A percentile compares a stretch with the other conserved stretches of the same genome.
These are phyloP conservation scores for Diddensiella santjacobensis DNA, from an alignment of 805 yeast genomes.

Conservation along the genomic window DNA sequence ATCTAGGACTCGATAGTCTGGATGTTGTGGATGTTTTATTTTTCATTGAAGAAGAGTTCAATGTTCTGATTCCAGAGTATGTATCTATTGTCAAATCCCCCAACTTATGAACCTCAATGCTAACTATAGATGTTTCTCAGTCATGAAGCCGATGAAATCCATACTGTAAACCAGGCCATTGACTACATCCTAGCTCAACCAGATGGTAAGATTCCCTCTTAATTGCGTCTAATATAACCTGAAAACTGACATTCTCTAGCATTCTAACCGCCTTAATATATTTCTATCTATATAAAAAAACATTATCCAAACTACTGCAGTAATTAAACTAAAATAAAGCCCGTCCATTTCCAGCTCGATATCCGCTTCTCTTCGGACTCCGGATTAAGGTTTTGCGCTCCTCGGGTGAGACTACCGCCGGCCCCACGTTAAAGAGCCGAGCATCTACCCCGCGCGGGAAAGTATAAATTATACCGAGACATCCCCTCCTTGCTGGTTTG, in stretches of 20 bases:
- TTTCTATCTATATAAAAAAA: no score
- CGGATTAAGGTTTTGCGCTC: no score
- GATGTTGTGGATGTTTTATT: slow-evolving; percentile 95
- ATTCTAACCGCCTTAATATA: no score
- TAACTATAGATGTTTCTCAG: slow-evolving; percentile 20
- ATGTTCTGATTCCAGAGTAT: slow-evolving; percentile 51
- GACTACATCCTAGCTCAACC: slow-evolving; percentile 68
- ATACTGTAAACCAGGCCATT: slow-evolving; percentile 89
- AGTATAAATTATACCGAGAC: no score
- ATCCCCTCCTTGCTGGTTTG: no score
- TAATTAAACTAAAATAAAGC: no score
- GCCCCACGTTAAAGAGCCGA: no score
- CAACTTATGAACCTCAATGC: neutral
- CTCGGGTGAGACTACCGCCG: no score
- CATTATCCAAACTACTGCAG: no score
- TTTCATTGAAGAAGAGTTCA: slow-evolving; percentile 89
- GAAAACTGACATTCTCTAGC: neutral
- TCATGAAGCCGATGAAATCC: slow-evolving; percentile 88
- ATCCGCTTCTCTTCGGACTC: no score
- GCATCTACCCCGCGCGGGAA: no score
- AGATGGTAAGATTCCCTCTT: slow-evolving; percentile 34
- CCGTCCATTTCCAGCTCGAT: no score
- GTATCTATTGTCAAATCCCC: slow-evolving; percentile 7
- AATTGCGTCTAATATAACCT: neutral
- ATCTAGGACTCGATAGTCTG: slow-evolving; percentile 85